phyloP scores from a whole-genome alignment of 345 rosid genomes.

The Hypericum perforatum region DNA sequence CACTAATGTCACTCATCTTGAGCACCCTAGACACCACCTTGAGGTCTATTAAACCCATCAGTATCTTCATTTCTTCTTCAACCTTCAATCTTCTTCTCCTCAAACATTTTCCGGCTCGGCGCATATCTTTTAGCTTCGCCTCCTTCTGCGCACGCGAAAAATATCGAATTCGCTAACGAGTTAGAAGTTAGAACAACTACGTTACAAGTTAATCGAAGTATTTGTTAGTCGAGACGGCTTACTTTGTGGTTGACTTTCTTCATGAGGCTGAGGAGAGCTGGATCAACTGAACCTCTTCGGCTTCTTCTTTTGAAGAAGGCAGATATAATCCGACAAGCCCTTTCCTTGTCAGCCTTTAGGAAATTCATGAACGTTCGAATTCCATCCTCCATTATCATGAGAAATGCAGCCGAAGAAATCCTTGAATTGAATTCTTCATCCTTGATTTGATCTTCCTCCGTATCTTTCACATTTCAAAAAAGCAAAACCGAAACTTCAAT shows the following conservation, averaged over 20 bases:
- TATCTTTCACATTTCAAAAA: slow-evolving; percentile 27
- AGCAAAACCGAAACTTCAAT: not conserved
- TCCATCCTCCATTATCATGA: slow-evolving; percentile 87
- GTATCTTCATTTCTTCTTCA: slow-evolving; percentile 76
- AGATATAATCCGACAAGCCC: slow-evolving; percentile 56
- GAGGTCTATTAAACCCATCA: slow-evolving; percentile 84
- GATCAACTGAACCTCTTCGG: slow-evolving; percentile 63
- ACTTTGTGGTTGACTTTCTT: slow-evolving; percentile 85
- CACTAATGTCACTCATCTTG: slow-evolving; percentile 59
- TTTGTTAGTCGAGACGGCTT: slow-evolving; percentile 6
- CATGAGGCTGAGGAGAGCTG: slow-evolving; percentile 65
- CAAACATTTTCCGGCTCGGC: slow-evolving; percentile 55
- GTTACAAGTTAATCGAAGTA: not conserved
- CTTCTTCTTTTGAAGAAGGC: slow-evolving; percentile 52
- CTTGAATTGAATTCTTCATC: slow-evolving; percentile 57
- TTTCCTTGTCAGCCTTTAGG: slow-evolving; percentile 80
- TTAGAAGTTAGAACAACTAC: not conserved
- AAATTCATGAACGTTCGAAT: slow-evolving; percentile 88
- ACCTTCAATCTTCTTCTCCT: slow-evolving; percentile 52
- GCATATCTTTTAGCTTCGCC: slow-evolving; percentile 68
- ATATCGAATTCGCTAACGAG: not conserved
- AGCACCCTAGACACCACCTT: slow-evolving; percentile 88
- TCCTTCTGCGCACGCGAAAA: slow-evolving; percentile 47
- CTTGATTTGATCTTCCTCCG: slow-evolving; percentile 36
- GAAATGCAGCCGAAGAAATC: slow-evolving; percentile 69